Base-by-base conservation (phyloP, 306 rosid genomes). In the Inga oerstediana region DNA sequence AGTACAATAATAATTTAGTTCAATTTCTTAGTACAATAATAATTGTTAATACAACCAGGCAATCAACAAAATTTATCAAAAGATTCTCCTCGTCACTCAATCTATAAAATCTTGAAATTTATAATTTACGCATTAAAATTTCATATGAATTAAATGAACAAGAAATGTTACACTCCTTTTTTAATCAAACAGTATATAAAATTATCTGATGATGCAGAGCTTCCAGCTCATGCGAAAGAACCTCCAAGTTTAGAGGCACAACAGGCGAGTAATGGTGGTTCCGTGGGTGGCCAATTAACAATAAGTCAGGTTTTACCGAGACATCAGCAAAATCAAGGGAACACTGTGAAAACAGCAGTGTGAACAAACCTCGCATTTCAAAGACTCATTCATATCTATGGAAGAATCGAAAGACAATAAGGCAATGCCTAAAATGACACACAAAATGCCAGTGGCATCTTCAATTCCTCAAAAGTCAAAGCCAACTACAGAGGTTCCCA, bases 171-270 rank as follows among this genome's bases (percentile, higher is more conserved):
- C 30, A 27, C 30, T 27, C 30, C 30, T 27, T 27, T 27, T 27
- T 27, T 27, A 27, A 27, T 27, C 30, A 27, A 27, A 27, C 30
- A 27, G 30, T 27, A 27, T 27, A 27, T 27, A 27, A 27, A 27
- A 27, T 27, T 27, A 27, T 27, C 30, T 2, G 98, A 92, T 54
- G 92, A 95, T 82, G 90, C 86, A 6, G 90, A 92, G 79, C 80
- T 81, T 82, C 97, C 98, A 7, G 92, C 88, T 84, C 88, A 96
- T 56, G 10, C 85, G 3, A 93, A 88, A 80, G 92, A 80, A 75
- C 82, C 87, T 1, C 90, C 80, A 17, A 79, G 87, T 49, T 49
- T 20, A 45, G 96, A 88, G 81, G 84, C 88, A 74, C 84, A 80
- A 10, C 83, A 94, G 34, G 85, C 88, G 89, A 89, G 80, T 54